Base-by-base conservation (phyloP, 768 basidiomycete species). In the Phylloporus rhodoxanthus region DNA sequence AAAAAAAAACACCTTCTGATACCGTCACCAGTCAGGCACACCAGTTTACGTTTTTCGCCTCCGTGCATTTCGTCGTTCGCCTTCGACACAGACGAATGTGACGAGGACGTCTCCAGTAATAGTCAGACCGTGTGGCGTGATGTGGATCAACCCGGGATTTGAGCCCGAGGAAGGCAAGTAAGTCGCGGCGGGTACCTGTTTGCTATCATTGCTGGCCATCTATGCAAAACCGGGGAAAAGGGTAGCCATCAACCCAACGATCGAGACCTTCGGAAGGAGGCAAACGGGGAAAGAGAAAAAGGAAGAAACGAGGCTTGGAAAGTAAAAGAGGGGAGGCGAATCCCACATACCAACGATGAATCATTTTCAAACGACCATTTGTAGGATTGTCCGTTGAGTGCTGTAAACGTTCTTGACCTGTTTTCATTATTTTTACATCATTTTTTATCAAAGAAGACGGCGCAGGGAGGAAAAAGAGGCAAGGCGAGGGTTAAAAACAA, bases 341-440 rank as follows among this genome's bases (percentile, higher is more conserved):
- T 29, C 41, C 20, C 25, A 48, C 59, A 48, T 48, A 68, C 65
- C 61, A 68, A 43, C 36, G 61, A 61, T 1, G 66, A 54, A 28
- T 67, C 65, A 7, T 67, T 67, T 25, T 63, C 61, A 34, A 69
- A 67, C 17, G 65, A 59, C 66, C 66, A 67, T 50, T 67, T 67
- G 48, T 67, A 67, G 6, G 66, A 63, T 37, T 67, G 63, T 15
- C 65, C 66, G 40, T 67, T 67, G 56, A 68, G 57, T 21, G 66
- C 67, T 34, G 58, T 67, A 34, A 67, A 67, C 40, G 67, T 67
- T 25, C 66, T 56, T 30, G 66, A 68, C 43, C 65, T 67, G 42
- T 30, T 47, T 47, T 43, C 39, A 32, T 23, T 4, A 15, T 30
- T 28, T 28, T 39, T 29, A 38, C 45, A 47, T 47, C 37, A 47